Evolutionary conservation across 306 rosid species (phyloP), one percentile per base, ranked within the genome.

Genomic region (Ammopiptanthus mongolicus): DNA sequence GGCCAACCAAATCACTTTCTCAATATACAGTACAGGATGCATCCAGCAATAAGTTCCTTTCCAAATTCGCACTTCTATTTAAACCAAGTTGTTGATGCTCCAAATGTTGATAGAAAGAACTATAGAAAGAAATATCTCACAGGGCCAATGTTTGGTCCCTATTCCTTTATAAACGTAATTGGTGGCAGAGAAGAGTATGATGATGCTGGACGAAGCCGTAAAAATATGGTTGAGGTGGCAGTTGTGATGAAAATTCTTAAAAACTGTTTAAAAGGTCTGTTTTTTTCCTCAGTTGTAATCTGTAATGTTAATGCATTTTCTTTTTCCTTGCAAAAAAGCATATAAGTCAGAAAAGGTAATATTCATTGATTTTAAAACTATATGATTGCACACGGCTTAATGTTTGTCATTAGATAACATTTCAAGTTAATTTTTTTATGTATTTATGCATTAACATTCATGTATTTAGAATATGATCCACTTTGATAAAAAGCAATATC

Each of bases 21-120:
- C 41, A 76, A 84, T 72, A 63, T 80, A 53, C 97, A 92, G 66
- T 92, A 92, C 80, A 76, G 97, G 69, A 92, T 92, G 97, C 94
- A 92, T 80, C 96, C 96, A 14, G 85, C 88, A 4, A 87, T 92
- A 57, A 90, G 94, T 68, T 81, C 31, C 14, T 92, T 92, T 71
- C 94, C 98, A 15, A 90, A 92, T 84, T 76, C 79, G 8, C 67
- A 60, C 25, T 90, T 90, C 64, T 92, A 92, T 80, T 5, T 36
- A 6, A 76, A 82, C 74, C 75, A 60, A 85, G 83, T 92, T 55
- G 41, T 74, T 6, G 86, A 90, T 48, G 96, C 93, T 46, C 84
- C 85, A 23, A 85, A 79, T 68, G 98, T 88, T 21, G 53, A 8
- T 33, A 75, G 69, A 69, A 70, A 61, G 82, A 66, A 80, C 80